These are phyloP conservation scores for Xylaria sp. DNA, from an alignment of 2,329 filamentous ascomycete genomes.

Conservation along the genomic window DNA sequence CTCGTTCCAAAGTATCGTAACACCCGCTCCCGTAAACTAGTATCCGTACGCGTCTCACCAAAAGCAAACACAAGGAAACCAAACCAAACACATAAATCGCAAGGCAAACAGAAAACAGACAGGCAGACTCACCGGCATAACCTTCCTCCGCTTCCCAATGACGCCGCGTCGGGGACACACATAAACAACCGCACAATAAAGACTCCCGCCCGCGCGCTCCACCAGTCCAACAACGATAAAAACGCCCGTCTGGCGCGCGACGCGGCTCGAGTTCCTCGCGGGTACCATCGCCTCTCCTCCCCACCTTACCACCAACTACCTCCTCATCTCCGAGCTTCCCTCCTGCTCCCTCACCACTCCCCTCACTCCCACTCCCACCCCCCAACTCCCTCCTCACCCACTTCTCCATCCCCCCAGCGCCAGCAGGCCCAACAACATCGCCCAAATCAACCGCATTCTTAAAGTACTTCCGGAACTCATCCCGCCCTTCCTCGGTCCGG, in stretches of 20 bases:
- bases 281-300: constrained; percentile 67
- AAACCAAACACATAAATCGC: no score
- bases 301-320: no score
- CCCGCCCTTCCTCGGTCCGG: constrained; percentile 72
- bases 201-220: constrained; percentile 77
- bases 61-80: background rate
- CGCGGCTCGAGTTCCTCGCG: constrained; percentile 77
- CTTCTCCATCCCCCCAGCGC: constrained; percentile 65
- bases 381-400: constrained; percentile 61
- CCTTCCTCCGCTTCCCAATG: constrained; percentile 86
- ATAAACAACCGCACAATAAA: constrained; percentile 85
- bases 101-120: no score
- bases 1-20: background rate
- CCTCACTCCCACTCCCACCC: constrained; percentile 39
- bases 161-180: constrained; percentile 76
- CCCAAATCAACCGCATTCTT: constrained; percentile 80
- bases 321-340: no score
- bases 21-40: background rate
- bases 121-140: constrained; percentile 80
- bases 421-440: constrained; percentile 60
- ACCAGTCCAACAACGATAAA: constrained; percentile 83
- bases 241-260: constrained; percentile 78
- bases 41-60: no score
- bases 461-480: constrained; percentile 85
- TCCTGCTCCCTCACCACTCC: constrained; percentile 16